Base-by-base conservation (phyloP, 768 basidiomycete genomes). In the Cubamyces sp. region DNA sequence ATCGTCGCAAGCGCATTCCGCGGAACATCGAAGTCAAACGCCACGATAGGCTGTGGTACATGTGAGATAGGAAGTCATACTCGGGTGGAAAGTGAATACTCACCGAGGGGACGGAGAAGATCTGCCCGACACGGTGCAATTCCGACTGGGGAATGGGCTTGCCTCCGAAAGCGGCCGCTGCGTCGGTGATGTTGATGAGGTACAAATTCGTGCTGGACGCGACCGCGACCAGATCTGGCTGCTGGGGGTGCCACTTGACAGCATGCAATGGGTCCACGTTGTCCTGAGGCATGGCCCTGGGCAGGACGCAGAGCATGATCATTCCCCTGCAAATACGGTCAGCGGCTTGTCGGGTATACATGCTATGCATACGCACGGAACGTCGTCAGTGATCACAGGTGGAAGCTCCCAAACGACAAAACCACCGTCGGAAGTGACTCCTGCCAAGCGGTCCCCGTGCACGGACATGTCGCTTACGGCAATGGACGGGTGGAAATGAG, bases 351-450 rank as follows among this genome's bases (percentile, higher is more conserved):
- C 12, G 23, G 15, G 4, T 34, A 53, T n/a, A 5, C 40, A 54
- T 34, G 15, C 16, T 8, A 39, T 46, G 53, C 9, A 54, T 26
- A 84, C 90, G 71, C 76, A 92, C 91, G 90, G 88, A 34, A 90
- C 90, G 74, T 94, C 92, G 69, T 94, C 92, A 14, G 87, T 91
- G 71, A 94, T 91, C 55, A 87, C 73, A 54, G 89, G 87, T 30
- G 92, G 92, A 25, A 94, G 71, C 71, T 94, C 90, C 92, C 92
- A 94, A 6, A 94, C 88, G 34, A 94, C 89, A 66, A 94, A 91
- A 42, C 92, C 92, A 62, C 92, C 92, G 68, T 94, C 92, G 2
- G 89, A 90, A 0, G 92, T 94, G 12, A 94, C 87, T 6, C 91
- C 93, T 2, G 91, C 92, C 30, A 94, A 83, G 48, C 92, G 79